Conservation (phyloP, 2,329 filamentous ascomycete species). For the Sclerotinia spermophila region DNA sequence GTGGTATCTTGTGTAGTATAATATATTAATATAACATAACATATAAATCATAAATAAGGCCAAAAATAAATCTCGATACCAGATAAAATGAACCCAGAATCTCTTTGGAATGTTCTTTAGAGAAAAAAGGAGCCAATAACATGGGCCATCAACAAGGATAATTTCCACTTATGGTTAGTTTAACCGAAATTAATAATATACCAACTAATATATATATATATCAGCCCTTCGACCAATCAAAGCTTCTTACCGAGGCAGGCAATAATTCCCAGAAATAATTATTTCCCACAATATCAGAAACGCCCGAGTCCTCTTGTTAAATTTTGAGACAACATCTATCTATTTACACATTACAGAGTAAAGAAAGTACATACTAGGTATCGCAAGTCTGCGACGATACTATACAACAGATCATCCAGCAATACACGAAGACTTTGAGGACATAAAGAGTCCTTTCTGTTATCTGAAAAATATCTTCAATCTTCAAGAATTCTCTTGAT, state of each 20-base stretch:
- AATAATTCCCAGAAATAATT: conserved; percentile 2
- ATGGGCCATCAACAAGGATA: not conserved
- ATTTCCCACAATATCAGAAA: not conserved
- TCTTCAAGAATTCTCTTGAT: not conserved
- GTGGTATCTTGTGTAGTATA: not conserved
- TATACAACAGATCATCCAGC: not conserved
- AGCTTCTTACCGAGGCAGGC: not conserved
- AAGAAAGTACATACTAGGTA: not conserved
- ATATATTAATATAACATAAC: too few species aligned
- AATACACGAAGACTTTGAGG: not conserved
- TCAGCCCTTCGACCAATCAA: not conserved
- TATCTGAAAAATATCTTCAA: not conserved
- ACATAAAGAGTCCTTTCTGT: not conserved
- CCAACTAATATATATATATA: too few species aligned
- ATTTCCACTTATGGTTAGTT: not conserved
- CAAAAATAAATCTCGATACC: not conserved
- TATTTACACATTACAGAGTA: not conserved
- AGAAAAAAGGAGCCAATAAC: not conserved
- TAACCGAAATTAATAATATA: not conserved
- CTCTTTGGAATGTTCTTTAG: conserved; percentile 1
- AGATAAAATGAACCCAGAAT: conserved; percentile 1
- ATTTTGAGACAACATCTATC: not conserved
- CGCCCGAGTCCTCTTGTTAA: not conserved
- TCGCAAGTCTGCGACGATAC: not conserved
- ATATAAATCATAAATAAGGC: not conserved